Evolutionary conservation across 2,329 filamentous ascomycete genomes (phyloP), one percentile per base, ranked within the genome.

Genomic region (Ustilaginoidea virens): DNA sequence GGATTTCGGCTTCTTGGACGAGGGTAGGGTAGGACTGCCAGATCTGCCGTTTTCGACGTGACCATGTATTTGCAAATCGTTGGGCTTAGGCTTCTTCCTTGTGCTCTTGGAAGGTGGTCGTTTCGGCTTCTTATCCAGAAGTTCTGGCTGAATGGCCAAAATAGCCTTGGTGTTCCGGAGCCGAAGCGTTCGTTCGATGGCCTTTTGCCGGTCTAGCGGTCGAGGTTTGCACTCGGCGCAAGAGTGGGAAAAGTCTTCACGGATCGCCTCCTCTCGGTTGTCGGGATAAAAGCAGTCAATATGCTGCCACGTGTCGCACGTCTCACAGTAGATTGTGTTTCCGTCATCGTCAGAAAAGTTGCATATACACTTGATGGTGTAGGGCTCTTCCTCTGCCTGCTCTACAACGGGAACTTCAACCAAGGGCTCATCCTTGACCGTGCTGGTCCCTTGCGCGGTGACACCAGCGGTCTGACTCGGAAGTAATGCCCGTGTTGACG

Each of bases 361-460:
- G 60, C 90, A 98, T 44, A 96, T 92, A 69, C 90, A 98, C 65
- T 92, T 93, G 61, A 96, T 94, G 34, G 82, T 92, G 54, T 92
- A 92, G 12, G 79, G 79, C 55, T 87, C 80, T 56, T 86, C 80
- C 45, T 76, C 73, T 35, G 51, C 55, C 31, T 55, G 52, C 32
- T 55, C 51, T 55, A 76, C 66, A 41, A 55, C 52, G 53, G 63
- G 62, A 33, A 52, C 54, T 33, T 51, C 42, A 35, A 48, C 48
- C 4, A 26, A 23, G 5, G 30, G 30, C 49, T 63, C 55, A 39
- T 60, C 53, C 32, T 50, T 51, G 42, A 49, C 40, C 35, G 50
- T 47, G 33, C 43, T 38, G 34, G 36, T 44, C 24, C 30, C 33
- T 11, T 41, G 44, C 38, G 42, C 40, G 39, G 53, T n/a, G n/a